A percentile compares a stretch with the other conserved stretches of the same genome.
Conservation (phyloP, 2,329 filamentous ascomycete species). For the Pyrenophora graminea region DNA sequence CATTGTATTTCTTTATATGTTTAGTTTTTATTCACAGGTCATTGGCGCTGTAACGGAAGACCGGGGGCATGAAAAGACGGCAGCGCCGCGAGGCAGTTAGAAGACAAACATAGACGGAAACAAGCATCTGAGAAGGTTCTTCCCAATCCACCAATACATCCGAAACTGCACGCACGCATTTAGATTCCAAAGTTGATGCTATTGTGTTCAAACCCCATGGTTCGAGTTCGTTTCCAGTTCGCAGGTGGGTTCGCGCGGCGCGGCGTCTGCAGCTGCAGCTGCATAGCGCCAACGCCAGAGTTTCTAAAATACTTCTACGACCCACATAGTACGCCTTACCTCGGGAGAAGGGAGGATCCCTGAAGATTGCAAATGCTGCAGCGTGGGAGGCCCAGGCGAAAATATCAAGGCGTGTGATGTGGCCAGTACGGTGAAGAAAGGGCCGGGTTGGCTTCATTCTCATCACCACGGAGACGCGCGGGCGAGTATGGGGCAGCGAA, state of each 20-base stretch:
- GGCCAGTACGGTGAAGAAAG: not conserved
- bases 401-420: not conserved
- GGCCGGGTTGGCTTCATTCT: not conserved
- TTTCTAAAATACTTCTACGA: not conserved
- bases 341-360: not conserved
- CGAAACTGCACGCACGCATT: too few relatives aligned
- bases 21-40: not conserved
- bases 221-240: too few relatives aligned
- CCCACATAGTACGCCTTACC: not conserved
- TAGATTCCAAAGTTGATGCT: too few relatives aligned
- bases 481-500: not conserved
- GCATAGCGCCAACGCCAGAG: not conserved
- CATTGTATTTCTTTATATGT: slow-evolving; percentile 1
- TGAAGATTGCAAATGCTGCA: not conserved
- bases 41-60: not conserved
- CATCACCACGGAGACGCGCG: not conserved
- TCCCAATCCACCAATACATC: too few relatives aligned
- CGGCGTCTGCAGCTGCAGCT: not conserved
- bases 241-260: not conserved
- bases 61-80: not conserved
- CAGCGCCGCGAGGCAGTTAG: not conserved
- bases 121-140: too few relatives aligned
- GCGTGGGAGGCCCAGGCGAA: not conserved
- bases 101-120: not conserved
- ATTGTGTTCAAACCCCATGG: too few relatives aligned